A percentile compares a stretch with the other conserved stretches of the same genome.
Evolutionary conservation across 78 protist species (phyloP).

Genomic region (Guillardia theta): DNA sequence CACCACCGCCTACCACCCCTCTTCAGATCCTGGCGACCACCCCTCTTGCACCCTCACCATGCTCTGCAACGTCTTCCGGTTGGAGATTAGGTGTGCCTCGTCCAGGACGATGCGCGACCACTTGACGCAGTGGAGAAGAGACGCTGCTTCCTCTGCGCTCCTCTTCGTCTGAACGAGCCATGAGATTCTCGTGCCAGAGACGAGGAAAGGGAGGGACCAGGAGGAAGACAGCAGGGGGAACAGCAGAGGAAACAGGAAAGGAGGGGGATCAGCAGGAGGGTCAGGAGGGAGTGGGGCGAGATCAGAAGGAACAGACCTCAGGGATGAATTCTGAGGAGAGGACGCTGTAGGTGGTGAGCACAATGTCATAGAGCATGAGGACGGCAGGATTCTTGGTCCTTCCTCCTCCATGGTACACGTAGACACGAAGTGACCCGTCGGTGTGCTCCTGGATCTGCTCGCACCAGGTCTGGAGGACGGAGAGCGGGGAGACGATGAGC

Average conservation of each 20-base stretch:
- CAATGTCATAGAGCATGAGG: neutral
- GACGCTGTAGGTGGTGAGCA: neutral
- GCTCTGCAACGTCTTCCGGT: neutral
- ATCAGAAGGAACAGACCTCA: neutral
- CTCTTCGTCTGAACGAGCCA: too few species aligned
- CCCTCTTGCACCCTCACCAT: neutral
- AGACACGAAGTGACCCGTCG: neutral
- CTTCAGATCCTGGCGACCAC: neutral
- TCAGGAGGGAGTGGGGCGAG: neutral
- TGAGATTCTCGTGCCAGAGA: too few species aligned
- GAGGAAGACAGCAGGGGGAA: too few species aligned
- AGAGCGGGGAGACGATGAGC: neutral
- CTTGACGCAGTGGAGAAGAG: neutral
- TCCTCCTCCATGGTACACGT: neutral
- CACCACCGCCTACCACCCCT: neutral
- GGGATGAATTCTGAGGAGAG: neutral
- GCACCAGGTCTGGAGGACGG: neutral
- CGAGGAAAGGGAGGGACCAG: too few species aligned
- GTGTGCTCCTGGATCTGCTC: constrained; percentile 16
- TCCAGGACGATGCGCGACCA: constrained; percentile 1
- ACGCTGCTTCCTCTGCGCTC: too few species aligned
- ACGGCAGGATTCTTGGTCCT: neutral
- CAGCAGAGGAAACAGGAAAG: too few species aligned
- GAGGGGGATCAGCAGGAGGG: neutral
- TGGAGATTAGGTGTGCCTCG: neutral